Conservation (phyloP, 768 basidiomycete species). For the Kwoniella mangroviensis region DNA sequence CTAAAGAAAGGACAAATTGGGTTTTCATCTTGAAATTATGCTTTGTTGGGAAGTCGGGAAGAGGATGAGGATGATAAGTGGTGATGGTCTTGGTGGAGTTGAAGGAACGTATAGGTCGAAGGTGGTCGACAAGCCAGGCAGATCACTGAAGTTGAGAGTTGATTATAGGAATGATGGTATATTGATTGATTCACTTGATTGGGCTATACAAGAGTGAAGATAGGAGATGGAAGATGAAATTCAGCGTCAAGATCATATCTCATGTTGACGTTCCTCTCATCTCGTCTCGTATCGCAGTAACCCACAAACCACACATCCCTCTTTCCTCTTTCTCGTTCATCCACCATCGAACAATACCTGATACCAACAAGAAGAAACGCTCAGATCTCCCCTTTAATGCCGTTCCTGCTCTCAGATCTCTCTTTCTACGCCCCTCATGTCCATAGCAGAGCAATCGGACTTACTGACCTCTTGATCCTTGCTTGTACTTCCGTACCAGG, state of each 20-base stretch:
- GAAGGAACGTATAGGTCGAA: constrained; percentile 18
- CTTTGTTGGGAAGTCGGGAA: background rate
- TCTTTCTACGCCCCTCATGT: background rate
- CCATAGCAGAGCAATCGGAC: background rate
- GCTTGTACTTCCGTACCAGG: background rate
- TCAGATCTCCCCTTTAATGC: background rate
- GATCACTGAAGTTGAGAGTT: no score
- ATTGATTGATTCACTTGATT: no score
- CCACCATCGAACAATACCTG: no score
- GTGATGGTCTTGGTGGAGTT: background rate
- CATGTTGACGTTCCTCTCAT: no score
- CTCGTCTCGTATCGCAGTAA: no score
- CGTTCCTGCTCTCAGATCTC: background rate
- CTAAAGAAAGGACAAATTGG: constrained; percentile 12
- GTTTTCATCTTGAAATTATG: constrained; percentile 2
- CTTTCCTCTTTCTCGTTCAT: no score
- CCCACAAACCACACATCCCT: no score
- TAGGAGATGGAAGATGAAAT: no score
- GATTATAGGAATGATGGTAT: no score
- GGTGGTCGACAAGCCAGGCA: constrained; percentile 19
- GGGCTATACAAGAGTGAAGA: no score
- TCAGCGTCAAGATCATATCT: no score
- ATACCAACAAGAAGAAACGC: background rate
- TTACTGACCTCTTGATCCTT: background rate
- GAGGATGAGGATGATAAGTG: background rate